Percentiles rank a stretch among this genome's conserved stretches.
Conservation (phyloP, 306 rosid genomes). For the Dalbergia oliveri region DNA sequence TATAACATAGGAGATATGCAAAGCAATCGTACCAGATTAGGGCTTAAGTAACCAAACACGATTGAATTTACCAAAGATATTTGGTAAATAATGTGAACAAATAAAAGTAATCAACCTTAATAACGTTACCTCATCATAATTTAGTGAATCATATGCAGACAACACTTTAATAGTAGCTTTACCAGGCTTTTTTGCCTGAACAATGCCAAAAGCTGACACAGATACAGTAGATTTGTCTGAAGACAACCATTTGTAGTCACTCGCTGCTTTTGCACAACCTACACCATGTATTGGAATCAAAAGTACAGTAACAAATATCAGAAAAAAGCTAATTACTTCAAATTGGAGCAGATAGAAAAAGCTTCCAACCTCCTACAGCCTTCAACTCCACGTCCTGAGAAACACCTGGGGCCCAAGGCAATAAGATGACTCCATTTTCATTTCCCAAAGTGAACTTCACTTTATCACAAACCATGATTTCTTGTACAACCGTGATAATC, state of each 20-base stretch:
- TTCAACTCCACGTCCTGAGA: constrained; percentile 83
- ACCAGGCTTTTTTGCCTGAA: constrained; percentile 91
- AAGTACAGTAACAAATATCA: constrained; percentile 42
- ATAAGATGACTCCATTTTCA: constrained; percentile 62
- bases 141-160: constrained; percentile 74
- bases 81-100: constrained; percentile 7
- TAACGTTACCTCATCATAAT: constrained; percentile 83
- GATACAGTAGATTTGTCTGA: constrained; percentile 72
- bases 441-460: constrained; percentile 68
- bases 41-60: constrained; percentile 36
- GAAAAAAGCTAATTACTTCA: constrained; percentile 35
- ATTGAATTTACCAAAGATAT: constrained; percentile 14
- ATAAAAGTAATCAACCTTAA: constrained; percentile 20
- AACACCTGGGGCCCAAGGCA: constrained; percentile 89
- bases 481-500: constrained; percentile 75
- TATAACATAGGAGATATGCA: constrained; percentile 26
- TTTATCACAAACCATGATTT: constrained; percentile 76
- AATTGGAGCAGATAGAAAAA: constrained; percentile 50
- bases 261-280: constrained; percentile 86
- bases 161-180: constrained; percentile 84
- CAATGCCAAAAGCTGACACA: constrained; percentile 81
- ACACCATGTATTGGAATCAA: constrained; percentile 37
- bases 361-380: constrained; percentile 83
- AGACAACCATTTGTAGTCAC: constrained; percentile 89
- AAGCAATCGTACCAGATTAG: constrained; percentile 17